A percentile compares a stretch with the other conserved stretches of the same genome.
These are phyloP conservation scores for Hippophae gyantsensis DNA, from an alignment of 306 rosid genomes.

Conservation along the genomic window DNA sequence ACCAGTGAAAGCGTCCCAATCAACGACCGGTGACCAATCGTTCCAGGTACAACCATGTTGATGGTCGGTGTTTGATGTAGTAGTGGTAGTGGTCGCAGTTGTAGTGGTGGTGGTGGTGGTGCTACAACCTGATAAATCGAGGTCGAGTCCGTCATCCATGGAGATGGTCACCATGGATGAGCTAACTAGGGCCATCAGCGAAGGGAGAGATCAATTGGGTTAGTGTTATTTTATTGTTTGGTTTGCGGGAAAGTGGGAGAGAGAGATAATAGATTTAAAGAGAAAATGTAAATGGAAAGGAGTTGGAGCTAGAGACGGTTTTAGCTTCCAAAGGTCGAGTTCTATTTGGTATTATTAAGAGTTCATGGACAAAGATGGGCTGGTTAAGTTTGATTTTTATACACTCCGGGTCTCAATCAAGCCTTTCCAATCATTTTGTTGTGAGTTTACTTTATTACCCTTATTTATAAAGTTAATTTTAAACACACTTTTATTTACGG, in stretches of 20 bases:
- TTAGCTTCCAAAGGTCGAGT: background rate
- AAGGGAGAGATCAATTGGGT: background rate
- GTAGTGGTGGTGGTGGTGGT: slow-evolving; percentile 14
- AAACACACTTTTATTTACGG: background rate
- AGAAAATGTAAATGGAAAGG: slow-evolving; percentile 6
- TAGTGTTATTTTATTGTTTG: background rate
- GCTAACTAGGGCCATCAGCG: slow-evolving; percentile 20
- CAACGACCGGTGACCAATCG: slow-evolving; percentile 59
- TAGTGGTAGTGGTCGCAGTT: slow-evolving; percentile 9
- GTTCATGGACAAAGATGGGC: background rate
- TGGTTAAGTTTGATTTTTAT: slow-evolving; percentile 21
- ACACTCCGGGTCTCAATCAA: slow-evolving; percentile 16
- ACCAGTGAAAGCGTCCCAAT: slow-evolving; percentile 54
- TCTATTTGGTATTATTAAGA: slow-evolving; percentile 4
- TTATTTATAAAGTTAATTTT: background rate
- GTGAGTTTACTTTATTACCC: background rate
- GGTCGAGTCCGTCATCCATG: slow-evolving; percentile 25
- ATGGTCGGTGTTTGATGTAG: slow-evolving; percentile 16
- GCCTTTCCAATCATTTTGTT: background rate
- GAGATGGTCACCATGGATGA: slow-evolving; percentile 24
- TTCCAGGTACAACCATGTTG: slow-evolving; percentile 30
- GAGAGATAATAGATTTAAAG: slow-evolving; percentile 11
- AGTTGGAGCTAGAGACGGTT: slow-evolving; percentile 23
- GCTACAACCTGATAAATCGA: slow-evolving; percentile 33
- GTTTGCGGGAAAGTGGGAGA: background rate